These are phyloP conservation scores for Setomelanomma holmii DNA, from an alignment of 2,329 filamentous ascomycete genomes.

Conservation along the genomic window DNA sequence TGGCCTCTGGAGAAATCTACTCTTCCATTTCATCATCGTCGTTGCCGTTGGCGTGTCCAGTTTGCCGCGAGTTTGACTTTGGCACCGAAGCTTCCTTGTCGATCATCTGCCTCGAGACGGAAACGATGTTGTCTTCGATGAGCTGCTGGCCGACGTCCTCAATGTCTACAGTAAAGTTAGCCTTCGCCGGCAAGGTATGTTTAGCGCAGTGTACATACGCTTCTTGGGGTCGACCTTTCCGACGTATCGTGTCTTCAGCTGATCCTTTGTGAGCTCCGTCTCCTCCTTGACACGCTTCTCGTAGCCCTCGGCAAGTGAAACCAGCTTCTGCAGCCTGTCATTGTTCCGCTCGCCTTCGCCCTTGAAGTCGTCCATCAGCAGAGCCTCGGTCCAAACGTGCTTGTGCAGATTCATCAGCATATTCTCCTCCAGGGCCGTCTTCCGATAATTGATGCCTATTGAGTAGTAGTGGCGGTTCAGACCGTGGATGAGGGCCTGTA, in stretches of 20 bases:
- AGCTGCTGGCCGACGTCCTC: slow-evolving; percentile 95
- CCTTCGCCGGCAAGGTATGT: neutral
- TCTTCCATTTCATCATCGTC: slow-evolving; percentile 47
- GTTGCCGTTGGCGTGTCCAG: slow-evolving; percentile 33
- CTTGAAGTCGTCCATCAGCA: slow-evolving; percentile 96
- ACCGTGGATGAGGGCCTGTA: slow-evolving; percentile 97
- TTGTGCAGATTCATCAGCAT: slow-evolving; percentile 99
- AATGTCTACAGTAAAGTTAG: slow-evolving; percentile 64
- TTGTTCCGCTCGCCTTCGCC: slow-evolving; percentile 84
- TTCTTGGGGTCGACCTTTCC: slow-evolving; percentile 99
- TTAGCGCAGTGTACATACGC: slow-evolving; percentile 58
- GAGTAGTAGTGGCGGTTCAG: slow-evolving; percentile 99
- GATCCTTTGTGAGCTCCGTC: slow-evolving; percentile 94
- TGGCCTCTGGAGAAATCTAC: slow-evolving; percentile 20
- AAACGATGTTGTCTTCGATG: slow-evolving; percentile 99
- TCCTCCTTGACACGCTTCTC: slow-evolving; percentile 99
- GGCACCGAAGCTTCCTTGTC: slow-evolving; percentile 98
- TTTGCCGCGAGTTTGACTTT: slow-evolving; percentile 47
- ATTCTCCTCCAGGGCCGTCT: slow-evolving; percentile 96
- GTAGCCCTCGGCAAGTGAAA: slow-evolving; percentile 90
- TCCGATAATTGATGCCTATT: slow-evolving; percentile 97
- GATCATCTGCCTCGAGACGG: slow-evolving; percentile 98
- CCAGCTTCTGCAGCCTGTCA: slow-evolving; percentile 83
- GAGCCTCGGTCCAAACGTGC: slow-evolving; percentile 97
- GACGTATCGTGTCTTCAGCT: slow-evolving; percentile 98